A percentile compares a stretch with the other conserved stretches of the same genome.
Evolutionary conservation across 192 early-diverging fungal genomes (phyloP).

Genomic region (Gonapodya prolifera): DNA sequence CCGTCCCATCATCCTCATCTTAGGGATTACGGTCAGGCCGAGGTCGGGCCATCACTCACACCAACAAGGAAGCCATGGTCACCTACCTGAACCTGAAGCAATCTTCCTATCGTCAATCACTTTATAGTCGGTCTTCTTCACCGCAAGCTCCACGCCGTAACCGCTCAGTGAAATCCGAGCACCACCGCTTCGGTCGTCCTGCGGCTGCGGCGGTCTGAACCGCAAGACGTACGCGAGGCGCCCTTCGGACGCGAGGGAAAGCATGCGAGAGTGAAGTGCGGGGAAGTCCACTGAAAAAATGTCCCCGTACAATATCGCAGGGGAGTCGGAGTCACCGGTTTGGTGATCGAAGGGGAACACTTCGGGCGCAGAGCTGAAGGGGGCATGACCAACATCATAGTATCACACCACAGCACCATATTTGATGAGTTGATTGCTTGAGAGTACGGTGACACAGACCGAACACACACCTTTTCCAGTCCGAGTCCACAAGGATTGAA

Average conservation of each 20-base stretch:
- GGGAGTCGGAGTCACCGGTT: conserved; percentile 13
- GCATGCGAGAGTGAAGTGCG: conserved; percentile 39
- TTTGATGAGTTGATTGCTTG: conserved; percentile 8
- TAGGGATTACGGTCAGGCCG: neutral
- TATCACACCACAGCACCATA: too few relatives aligned
- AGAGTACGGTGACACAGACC: conserved; percentile 14
- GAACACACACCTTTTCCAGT: conserved; percentile 1
- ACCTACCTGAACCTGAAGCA: conserved; percentile 15
- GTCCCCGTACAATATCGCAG: conserved; percentile 67
- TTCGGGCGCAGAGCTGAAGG: neutral
- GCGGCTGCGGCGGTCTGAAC: conserved; percentile 38
- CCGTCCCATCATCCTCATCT: neutral
- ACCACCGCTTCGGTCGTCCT: neutral
- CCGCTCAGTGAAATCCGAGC: conserved; percentile 55
- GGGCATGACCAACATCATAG: too few relatives aligned
- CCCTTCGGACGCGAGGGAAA: conserved; percentile 26
- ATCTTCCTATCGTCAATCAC: conserved; percentile 83
- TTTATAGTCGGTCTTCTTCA: conserved; percentile 97
- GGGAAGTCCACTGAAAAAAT: conserved; percentile 41
- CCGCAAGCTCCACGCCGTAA: conserved; percentile 81
- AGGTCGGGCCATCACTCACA: too few relatives aligned
- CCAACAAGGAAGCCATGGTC: too few relatives aligned
- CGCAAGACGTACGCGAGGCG: conserved; percentile 55
- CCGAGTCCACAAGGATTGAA: conserved; percentile 15
- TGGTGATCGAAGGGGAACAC: conserved; percentile 51